A percentile compares a stretch with the other conserved stretches of the same genome.
Evolutionary conservation across 441 rosid genomes (phyloP).

Genomic region (California macrophylla): DNA sequence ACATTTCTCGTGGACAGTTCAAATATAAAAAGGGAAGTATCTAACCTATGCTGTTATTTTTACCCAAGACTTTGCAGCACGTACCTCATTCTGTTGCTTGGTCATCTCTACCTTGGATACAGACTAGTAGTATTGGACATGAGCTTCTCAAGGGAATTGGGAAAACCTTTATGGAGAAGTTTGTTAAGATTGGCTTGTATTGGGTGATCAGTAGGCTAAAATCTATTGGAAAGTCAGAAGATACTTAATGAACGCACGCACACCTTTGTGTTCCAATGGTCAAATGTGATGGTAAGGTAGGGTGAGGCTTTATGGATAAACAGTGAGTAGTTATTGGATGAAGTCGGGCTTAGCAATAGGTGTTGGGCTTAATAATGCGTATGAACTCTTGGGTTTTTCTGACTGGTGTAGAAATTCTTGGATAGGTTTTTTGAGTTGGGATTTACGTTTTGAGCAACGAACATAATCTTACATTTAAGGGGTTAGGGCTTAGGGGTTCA

Average conservation of each 20-base stretch:
- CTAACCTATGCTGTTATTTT: neutral
- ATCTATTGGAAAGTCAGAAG: neutral
- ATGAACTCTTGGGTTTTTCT: neutral
- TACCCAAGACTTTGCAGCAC: neutral
- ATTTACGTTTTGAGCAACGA: neutral
- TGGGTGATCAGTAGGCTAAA: neutral
- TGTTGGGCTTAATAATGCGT: neutral
- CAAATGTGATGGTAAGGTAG: neutral
- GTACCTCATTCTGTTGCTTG: neutral
- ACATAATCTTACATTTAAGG: neutral
- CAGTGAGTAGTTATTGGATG: neutral
- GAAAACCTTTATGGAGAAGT: neutral
- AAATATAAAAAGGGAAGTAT: neutral
- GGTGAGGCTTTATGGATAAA: neutral
- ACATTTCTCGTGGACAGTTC: neutral
- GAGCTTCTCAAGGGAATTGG: neutral
- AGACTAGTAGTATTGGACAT: neutral
- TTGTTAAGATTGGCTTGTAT: neutral
- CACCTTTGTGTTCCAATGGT: neutral
- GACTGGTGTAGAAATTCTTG: neutral
- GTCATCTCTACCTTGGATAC: neutral
- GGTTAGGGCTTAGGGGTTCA: neutral
- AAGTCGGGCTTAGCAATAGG: neutral
- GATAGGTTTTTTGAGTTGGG: neutral
- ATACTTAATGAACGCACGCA: neutral